These are phyloP conservation scores for Marasmius oreades DNA, from an alignment of 1,284 basidiomycete species.

Conservation along the genomic window DNA sequence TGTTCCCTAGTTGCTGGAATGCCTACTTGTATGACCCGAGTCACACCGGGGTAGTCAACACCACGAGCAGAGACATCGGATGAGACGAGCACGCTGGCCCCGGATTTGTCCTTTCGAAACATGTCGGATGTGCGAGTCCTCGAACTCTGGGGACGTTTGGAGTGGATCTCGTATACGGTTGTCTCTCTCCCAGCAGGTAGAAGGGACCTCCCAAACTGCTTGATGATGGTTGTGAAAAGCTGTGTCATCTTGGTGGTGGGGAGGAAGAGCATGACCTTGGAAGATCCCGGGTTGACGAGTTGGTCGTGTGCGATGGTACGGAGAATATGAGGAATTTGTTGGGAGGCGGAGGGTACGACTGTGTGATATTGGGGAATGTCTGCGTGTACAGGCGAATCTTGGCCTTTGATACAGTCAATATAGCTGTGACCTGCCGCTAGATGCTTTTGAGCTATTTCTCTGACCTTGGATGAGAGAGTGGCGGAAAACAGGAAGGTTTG, in stretches of 20 bases:
- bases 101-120: conserved; percentile 64
- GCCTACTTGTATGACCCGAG: conserved; percentile 92
- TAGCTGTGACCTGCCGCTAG: conserved; percentile 56
- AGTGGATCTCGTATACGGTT: conserved; percentile 83
- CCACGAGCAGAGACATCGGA: conserved; percentile 92
- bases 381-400: conserved; percentile 62
- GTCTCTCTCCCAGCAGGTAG: conserved; percentile 53
- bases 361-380: conserved; percentile 88
- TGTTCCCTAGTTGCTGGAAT: conserved; percentile 69
- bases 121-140: conserved; percentile 63
- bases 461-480: conserved; percentile 65
- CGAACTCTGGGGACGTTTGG: conserved; percentile 65
- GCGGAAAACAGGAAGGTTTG: conserved; percentile 98
- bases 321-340: conserved; percentile 80
- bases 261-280: conserved; percentile 87
- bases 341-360: conserved; percentile 58
- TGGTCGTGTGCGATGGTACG: conserved; percentile 90
- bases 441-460: conserved; percentile 52
- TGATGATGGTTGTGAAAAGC: conserved; percentile 66
- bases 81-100: conserved; percentile 73
- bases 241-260: conserved; percentile 88
- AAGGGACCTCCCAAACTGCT: conserved; percentile 37
- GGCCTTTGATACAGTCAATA: conserved; percentile 58
- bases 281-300: conserved; percentile 63
- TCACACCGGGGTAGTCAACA: conserved; percentile 88